phyloP scores from a whole-genome alignment of 164 flowering plant species.

The Paratinospora sagittata region DNA sequence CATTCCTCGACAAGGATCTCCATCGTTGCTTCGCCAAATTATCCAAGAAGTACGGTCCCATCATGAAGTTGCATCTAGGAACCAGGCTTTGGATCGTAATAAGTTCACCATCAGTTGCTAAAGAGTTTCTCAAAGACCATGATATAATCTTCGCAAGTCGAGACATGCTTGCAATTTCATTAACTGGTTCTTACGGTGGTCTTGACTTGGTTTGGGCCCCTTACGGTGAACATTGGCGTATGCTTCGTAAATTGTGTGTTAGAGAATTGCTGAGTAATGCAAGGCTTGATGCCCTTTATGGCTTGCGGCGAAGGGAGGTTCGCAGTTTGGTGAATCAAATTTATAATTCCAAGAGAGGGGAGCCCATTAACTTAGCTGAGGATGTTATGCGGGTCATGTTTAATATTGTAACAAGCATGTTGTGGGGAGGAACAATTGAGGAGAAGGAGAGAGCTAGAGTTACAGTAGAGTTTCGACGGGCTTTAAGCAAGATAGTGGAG shows the following conservation, averaged over 20 bases:
- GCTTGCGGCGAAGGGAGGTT: slow-evolving; percentile 32
- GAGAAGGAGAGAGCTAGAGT: slow-evolving; percentile 24
- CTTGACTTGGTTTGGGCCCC: slow-evolving; percentile 34
- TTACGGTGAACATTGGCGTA: slow-evolving; percentile 40
- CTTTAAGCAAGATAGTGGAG: slow-evolving; percentile 2
- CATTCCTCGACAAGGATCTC: slow-evolving; percentile 37
- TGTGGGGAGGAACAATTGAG: slow-evolving; percentile 47
- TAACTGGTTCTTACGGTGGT: slow-evolving; percentile 30
- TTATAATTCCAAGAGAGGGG: slow-evolving; percentile 23
- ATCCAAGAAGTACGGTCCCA: slow-evolving; percentile 36
- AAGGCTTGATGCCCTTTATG: slow-evolving; percentile 32
- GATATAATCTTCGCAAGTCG: slow-evolving; percentile 46
- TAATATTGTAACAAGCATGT: slow-evolving; percentile 37
- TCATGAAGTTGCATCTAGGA: slow-evolving; percentile 34
- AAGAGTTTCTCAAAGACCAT: slow-evolving; percentile 39
- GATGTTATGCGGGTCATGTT: slow-evolving; percentile 32
- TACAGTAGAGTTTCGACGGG: slow-evolving; percentile 11
- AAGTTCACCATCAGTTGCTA: slow-evolving; percentile 34
- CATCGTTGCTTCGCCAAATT: slow-evolving; percentile 32
- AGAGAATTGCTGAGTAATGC: slow-evolving; percentile 31
- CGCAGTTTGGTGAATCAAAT: slow-evolving; percentile 19
- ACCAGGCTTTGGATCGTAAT: slow-evolving; percentile 31
- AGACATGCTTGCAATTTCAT: slow-evolving; percentile 30
- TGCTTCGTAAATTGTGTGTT: slow-evolving; percentile 41
- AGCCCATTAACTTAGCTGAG: slow-evolving; percentile 37